Evolutionary conservation across 441 rosid species (phyloP), one percentile per base, ranked within the genome.

Genomic region (Corymbia citriodora): DNA sequence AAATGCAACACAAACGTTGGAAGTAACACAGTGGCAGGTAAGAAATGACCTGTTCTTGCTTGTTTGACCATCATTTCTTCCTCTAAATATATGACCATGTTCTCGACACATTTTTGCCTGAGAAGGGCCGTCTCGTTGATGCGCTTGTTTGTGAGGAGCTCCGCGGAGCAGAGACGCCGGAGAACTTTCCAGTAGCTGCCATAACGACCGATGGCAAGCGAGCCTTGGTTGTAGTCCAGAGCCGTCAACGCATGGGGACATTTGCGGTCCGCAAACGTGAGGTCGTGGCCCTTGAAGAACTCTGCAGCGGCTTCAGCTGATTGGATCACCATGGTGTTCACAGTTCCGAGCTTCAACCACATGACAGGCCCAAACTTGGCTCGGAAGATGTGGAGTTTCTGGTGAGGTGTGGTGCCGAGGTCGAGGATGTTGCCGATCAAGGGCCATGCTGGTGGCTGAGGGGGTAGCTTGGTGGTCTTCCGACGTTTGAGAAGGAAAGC

Each of bases 361-460:
- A 90, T 53, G 5, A 92, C 63, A 25, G 88, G 90, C 1, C 93
- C 93, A 33, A 90, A 88, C 68, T 91, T 89, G 23, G 52, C 59
- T 55, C 88, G 53, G 55, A 91, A 89, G 19, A 59, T 55, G 89
- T 92, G 89, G 19, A 93, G 27, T 57, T 55, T 70, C 13, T 50
- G 91, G 89, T 92, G 92, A 10, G 92, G 93, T 53, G 36, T 33
- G 61, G 74, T 15, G 10, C 93, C 92, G 25, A 93, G 90, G 79
- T 93, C 89, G 5, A 93, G 88, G 3, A 93, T 55, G 89, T 93
- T 93, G 23, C 94, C 89, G 14, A 92, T 11, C 72, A 92, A 14
- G 0, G 91, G 93, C 91, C 91, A 91, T 6, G 88, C 91, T 1
- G 87, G 89, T 5, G 94, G 94, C 17, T 92, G 89, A 4, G 92